Base-by-base conservation (phyloP, 2,329 filamentous ascomycete species). In the Alternaria tenuissima region DNA sequence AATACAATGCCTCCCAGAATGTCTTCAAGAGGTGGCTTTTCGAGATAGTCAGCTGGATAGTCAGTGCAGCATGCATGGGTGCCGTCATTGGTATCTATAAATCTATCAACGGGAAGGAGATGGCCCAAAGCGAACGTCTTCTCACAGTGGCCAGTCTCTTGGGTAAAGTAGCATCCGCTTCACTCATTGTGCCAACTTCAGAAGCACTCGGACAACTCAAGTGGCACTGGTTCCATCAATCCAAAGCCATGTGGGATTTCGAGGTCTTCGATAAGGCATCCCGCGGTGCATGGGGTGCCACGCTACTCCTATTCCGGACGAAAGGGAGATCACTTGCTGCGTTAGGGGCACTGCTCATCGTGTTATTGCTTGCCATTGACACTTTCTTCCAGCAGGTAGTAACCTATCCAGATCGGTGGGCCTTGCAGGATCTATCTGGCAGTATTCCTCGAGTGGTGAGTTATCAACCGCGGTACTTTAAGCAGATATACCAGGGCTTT, bases 311-410 rank as follows among this genome's bases (percentile, higher is more conserved):
- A 0, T 69, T 53, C 5, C 52, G 67, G 0, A 71, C 66, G 0
- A 70, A 59, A n/a, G 66, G 63, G 0, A 41, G 66, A 0, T 66
- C 64, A 0, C 14, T 71, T 2, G 66, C 67, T 7, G 67, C 64
- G 0, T n/a, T 62, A 9, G 61, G 62, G 2, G 61, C 57, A 0
- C 4, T 62, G 1, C 28, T 66, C 0, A 63, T 63, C 1, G 48
- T 64, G 1, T 5, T 67, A 1, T 12, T 63, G 0, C 55, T 66
- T 9, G 64, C 63, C 0, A 65, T 66, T 14, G 64, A 66, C n/a
- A 61, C 55, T 0, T 76, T 77, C 22, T 77, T 78, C 16, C 75
- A 78, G 30, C 72, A n/a, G n/a, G n/a, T n/a, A n/a, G n/a, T n/a
- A n/a, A n/a, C n/a, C n/a, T n/a, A n/a, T n/a, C n/a, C n/a, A n/a